A percentile compares a stretch with the other conserved stretches of the same genome.
phyloP scores from a whole-genome alignment of 495 filamentous ascomycete species.

The Podospora sp. region DNA sequence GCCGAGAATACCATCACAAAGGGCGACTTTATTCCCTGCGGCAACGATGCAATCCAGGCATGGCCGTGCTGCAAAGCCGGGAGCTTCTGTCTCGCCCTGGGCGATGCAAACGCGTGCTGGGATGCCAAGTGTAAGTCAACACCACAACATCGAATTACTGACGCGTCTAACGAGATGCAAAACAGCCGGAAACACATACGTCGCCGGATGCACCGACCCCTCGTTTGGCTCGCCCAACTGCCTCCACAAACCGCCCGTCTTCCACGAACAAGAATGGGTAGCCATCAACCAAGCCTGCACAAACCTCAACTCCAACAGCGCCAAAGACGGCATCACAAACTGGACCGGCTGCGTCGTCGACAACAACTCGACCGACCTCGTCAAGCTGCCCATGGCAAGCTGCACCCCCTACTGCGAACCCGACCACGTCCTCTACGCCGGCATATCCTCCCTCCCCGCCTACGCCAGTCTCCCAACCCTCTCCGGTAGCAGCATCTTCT shows the following conservation, averaged over 20 bases:
- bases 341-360: slow-evolving; percentile 27
- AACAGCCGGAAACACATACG: slow-evolving; percentile 28
- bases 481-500: slow-evolving; percentile 27
- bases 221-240: slow-evolving; percentile 28
- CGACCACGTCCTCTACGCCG: slow-evolving; percentile 24
- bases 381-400: slow-evolving; percentile 25
- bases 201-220: slow-evolving; percentile 31
- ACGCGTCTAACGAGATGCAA: background rate
- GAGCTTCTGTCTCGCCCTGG: slow-evolving; percentile 24
- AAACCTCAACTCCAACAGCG: slow-evolving; percentile 21
- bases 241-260: slow-evolving; percentile 20
- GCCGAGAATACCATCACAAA: slow-evolving; percentile 27
- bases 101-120: slow-evolving; percentile 28
- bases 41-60: slow-evolving; percentile 23
- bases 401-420: slow-evolving; percentile 27
- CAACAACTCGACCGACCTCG: slow-evolving; percentile 22
- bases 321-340: slow-evolving; percentile 10
- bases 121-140: slow-evolving; percentile 22
- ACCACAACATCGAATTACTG: background rate
- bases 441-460: slow-evolving; percentile 24
- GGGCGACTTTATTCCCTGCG: slow-evolving; percentile 26
- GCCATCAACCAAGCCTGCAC: slow-evolving; percentile 30
- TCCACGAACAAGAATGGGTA: slow-evolving; percentile 30
- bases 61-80: slow-evolving; percentile 28
- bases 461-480: slow-evolving; percentile 25